These are phyloP conservation scores for Nicotiana paniculata DNA, from an alignment of 257 asterid genomes.

Conservation along the genomic window DNA sequence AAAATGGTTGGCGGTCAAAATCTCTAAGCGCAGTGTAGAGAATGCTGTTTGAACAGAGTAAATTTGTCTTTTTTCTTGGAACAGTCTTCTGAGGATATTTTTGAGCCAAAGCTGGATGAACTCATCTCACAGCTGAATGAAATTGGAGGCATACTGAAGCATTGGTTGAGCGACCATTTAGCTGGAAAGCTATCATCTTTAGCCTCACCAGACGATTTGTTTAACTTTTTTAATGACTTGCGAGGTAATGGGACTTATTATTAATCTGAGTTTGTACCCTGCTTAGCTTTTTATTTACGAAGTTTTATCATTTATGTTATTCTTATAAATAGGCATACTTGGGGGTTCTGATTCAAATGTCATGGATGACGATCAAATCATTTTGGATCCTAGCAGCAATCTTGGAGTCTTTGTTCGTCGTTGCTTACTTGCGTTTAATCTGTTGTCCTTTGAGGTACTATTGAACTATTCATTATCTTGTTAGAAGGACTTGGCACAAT, in stretches of 20 bases:
- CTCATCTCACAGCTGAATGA: slow-evolving; percentile 51
- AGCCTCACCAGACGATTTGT: slow-evolving; percentile 78
- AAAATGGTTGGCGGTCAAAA: neutral
- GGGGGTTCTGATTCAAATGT: slow-evolving; percentile 58
- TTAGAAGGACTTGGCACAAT: neutral
- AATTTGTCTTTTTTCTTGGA: neutral
- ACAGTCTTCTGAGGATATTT: slow-evolving; percentile 64
- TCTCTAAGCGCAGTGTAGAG: neutral
- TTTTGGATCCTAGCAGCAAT: slow-evolving; percentile 77
- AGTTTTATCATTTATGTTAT: neutral
- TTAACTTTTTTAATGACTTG: slow-evolving; percentile 68
- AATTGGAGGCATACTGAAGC: slow-evolving; percentile 49
- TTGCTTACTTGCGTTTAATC: slow-evolving; percentile 79
- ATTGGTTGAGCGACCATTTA: slow-evolving; percentile 72
- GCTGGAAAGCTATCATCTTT: slow-evolving; percentile 50
- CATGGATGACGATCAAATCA: slow-evolving; percentile 83
- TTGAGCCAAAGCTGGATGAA: slow-evolving; percentile 79
- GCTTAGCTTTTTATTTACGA: neutral
- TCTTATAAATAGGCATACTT: slow-evolving; percentile 47
- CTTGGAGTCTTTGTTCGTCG: slow-evolving; percentile 77
- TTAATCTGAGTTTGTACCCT: neutral
- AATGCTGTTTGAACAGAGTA: neutral
- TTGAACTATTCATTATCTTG: neutral
- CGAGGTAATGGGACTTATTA: slow-evolving; percentile 43
- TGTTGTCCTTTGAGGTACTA: slow-evolving; percentile 80